Conservation (phyloP, 1,139 yeast species). For the Tardiomyces depauwii region DNA sequence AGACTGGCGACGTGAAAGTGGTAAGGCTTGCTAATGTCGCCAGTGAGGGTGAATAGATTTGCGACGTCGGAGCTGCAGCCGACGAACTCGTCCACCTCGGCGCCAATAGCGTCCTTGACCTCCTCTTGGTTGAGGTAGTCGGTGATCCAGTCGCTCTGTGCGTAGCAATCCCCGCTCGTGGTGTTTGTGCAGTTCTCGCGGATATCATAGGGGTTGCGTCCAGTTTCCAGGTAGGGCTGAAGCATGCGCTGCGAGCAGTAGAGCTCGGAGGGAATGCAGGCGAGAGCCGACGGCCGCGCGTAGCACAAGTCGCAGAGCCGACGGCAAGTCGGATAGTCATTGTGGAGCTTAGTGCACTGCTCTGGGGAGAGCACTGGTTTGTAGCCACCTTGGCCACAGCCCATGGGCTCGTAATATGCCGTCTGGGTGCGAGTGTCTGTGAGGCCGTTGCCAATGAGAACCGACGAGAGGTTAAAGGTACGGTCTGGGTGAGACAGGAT, state of each 20-base stretch:
- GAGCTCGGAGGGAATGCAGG: slow-evolving; percentile 53
- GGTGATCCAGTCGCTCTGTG: slow-evolving; percentile 42
- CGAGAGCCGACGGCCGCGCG: slow-evolving; percentile 37
- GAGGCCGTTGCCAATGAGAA: slow-evolving; percentile 75
- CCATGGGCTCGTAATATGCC: slow-evolving; percentile 90
- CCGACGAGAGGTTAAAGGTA: slow-evolving; percentile 55
- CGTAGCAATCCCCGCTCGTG: slow-evolving; percentile 36
- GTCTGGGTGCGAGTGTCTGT: slow-evolving; percentile 86
- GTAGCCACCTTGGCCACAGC: slow-evolving; percentile 77
- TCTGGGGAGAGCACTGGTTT: slow-evolving; percentile 52
- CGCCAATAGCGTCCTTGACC: slow-evolving; percentile 54
- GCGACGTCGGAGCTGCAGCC: slow-evolving; percentile 52
- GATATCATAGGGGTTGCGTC: slow-evolving; percentile 60
- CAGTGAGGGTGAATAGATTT: slow-evolving; percentile 42
- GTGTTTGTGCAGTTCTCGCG: slow-evolving; percentile 31
- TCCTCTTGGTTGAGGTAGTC: slow-evolving; percentile 47
- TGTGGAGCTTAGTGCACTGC: slow-evolving; percentile 46
- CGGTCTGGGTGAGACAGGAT: slow-evolving; percentile 53
- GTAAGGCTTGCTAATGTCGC: slow-evolving; percentile 58
- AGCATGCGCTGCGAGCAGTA: slow-evolving; percentile 47
- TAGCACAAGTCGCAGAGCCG: slow-evolving; percentile 43
- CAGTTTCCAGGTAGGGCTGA: slow-evolving; percentile 39
- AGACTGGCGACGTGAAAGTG: slow-evolving; percentile 48
- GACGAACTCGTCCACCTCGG: slow-evolving; percentile 54
- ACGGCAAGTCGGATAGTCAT: slow-evolving; percentile 47